These are phyloP conservation scores for Umbelopsis vinacea DNA, from an alignment of 192 early-diverging fungal species.

Conservation along the genomic window DNA sequence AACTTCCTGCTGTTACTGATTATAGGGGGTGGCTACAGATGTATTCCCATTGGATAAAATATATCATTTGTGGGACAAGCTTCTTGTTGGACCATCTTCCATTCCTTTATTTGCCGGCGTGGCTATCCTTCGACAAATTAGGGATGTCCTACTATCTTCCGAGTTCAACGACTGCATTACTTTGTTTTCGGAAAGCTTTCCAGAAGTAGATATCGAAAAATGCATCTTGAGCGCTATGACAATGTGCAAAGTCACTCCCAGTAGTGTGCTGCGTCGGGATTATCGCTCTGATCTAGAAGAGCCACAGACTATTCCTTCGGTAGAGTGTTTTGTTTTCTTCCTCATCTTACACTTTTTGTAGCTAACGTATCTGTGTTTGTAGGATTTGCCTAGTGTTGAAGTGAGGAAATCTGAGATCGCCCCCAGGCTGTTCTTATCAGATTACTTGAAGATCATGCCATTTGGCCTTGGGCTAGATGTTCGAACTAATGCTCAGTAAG, in stretches of 20 bases:
- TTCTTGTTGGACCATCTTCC: conserved; percentile 66
- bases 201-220: conserved; percentile 74
- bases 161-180: conserved; percentile 73
- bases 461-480: conserved; percentile 62
- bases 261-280: conserved; percentile 50
- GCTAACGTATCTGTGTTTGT: background rate
- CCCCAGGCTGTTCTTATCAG: conserved; percentile 56
- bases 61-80: conserved; percentile 81
- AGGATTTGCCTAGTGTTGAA: conserved; percentile 51
- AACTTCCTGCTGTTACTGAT: background rate
- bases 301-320: background rate
- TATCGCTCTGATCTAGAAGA: conserved; percentile 35
- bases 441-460: conserved; percentile 48
- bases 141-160: conserved; percentile 58
- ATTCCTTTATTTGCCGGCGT: conserved; percentile 71
- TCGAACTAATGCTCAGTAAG: conserved; percentile 57
- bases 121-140: conserved; percentile 71
- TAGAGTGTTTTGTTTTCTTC: background rate
- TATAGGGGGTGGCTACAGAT: conserved; percentile 43
- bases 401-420: conserved; percentile 55
- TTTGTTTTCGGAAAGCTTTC: conserved; percentile 58
- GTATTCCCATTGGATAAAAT: conserved; percentile 83
- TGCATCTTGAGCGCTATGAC: conserved; percentile 63
- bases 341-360: background rate
- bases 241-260: conserved; percentile 73